These are phyloP conservation scores for Smallanthus sonchifolius DNA, from an alignment of 129 eudicot genomes.

Conservation along the genomic window DNA sequence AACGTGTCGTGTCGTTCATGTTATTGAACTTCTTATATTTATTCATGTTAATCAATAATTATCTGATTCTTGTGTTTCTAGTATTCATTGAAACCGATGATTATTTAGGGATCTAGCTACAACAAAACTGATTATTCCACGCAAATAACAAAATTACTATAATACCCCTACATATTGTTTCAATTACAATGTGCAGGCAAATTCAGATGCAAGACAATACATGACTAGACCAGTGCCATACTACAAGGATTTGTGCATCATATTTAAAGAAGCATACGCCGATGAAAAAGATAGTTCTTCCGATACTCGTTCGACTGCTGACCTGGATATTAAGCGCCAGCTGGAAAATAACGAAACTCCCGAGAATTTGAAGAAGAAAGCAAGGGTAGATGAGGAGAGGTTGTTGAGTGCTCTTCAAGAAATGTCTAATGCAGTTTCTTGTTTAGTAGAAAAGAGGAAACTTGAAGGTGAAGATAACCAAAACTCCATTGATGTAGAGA, in stretches of 20 bases:
- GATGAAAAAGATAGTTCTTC: conserved; percentile 32
- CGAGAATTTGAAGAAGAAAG: conserved; percentile 33
- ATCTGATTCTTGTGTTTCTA: not conserved
- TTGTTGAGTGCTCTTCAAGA: conserved; percentile 36
- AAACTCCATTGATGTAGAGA: conserved; percentile 25
- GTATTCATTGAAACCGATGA: not conserved
- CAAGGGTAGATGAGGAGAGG: conserved; percentile 23
- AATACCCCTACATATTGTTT: not conserved
- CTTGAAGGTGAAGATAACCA: conserved; percentile 17
- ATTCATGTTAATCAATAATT: not conserved
- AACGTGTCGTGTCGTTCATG: not conserved
- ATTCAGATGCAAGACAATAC: conserved; percentile 46
- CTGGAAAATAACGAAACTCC: conserved; percentile 14
- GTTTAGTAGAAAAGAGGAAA: conserved; percentile 37
- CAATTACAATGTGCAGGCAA: conserved; percentile 29
- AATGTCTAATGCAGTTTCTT: conserved; percentile 43
- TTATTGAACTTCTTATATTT: not conserved
- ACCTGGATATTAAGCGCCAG: conserved; percentile 21
- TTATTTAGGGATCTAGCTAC: not conserved
- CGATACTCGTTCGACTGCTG: conserved; percentile 23
- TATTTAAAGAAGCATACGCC: conserved; percentile 27
- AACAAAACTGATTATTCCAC: not conserved
- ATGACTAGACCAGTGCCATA: conserved; percentile 53
- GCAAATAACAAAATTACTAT: not conserved
- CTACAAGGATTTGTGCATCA: conserved; percentile 33